Conservation (phyloP, 257 asterid species). For the Echites panduratus region DNA sequence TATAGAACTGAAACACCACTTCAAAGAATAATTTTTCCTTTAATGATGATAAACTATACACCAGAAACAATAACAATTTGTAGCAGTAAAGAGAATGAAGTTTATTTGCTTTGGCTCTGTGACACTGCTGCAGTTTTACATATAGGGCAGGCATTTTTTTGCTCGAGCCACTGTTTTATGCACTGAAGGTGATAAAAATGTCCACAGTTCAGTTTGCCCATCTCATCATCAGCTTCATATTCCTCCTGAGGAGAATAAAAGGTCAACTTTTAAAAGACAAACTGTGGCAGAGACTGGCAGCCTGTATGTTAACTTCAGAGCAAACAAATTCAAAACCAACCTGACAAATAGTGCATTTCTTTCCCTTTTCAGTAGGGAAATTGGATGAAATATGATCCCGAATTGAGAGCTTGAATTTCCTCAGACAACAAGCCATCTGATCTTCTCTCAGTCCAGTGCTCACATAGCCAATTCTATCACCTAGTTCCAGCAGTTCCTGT, state of each 20-base stretch:
- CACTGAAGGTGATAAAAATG: conserved; percentile 66
- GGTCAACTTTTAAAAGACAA: neutral
- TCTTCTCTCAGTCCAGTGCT: conserved; percentile 78
- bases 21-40: conserved; percentile 12
- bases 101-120: conserved; percentile 23
- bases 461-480: conserved; percentile 77
- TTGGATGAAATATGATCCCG: conserved; percentile 28
- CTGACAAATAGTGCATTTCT: conserved; percentile 85
- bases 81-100: neutral
- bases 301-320: neutral
- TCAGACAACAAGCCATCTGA: conserved; percentile 52
- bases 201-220: conserved; percentile 63
- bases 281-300: neutral
- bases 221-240: conserved; percentile 62
- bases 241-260: conserved; percentile 49
- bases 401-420: conserved; percentile 36
- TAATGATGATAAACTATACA: conserved; percentile 16
- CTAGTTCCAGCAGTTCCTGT: conserved; percentile 87
- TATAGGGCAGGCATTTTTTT: conserved; percentile 64
- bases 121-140: conserved; percentile 59
- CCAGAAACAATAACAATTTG: conserved; percentile 2
- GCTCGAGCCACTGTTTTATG: conserved; percentile 81
- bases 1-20: neutral
- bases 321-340: conserved; percentile 24
- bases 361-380: conserved; percentile 38